Percentiles rank a stretch among this genome's conserved stretches.
These are phyloP conservation scores for Mortierella sp. DNA, from an alignment of 371 early-diverging fungal species.

Conservation along the genomic window DNA sequence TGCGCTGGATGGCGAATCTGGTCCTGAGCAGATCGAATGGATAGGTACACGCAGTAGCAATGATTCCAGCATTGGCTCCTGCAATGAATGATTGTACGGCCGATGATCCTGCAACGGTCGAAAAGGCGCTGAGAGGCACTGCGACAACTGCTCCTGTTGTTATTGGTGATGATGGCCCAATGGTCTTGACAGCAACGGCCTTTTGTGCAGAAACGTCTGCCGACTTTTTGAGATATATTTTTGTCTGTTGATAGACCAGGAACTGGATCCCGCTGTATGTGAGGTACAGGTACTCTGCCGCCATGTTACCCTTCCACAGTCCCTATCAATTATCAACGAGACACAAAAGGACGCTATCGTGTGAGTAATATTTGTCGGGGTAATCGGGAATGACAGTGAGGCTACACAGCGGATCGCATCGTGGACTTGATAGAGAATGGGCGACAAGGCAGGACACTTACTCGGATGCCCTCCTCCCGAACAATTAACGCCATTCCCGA, in stretches of 20 bases:
- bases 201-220: constrained; percentile 4
- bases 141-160: neutral
- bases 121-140: constrained; percentile 8
- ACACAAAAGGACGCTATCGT: neutral
- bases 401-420: neutral
- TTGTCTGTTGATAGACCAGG: constrained; percentile 75
- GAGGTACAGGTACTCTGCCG: constrained; percentile 93
- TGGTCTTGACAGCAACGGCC: neutral
- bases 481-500: constrained; percentile 71
- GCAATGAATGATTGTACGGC: constrained; percentile 70
- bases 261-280: constrained; percentile 94
- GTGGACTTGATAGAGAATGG: neutral
- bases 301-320: constrained; percentile 96
- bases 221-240: constrained; percentile 49
- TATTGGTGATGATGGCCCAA: neutral
- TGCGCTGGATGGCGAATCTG: constrained; percentile 88
- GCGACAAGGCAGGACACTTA: constrained; percentile 35
- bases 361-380: neutral
- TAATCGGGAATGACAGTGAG: neutral
- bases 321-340: constrained; percentile 64
- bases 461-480: constrained; percentile 82
- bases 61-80: constrained; percentile 83
- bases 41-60: constrained; percentile 89
- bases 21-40: constrained; percentile 96
- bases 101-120: constrained; percentile 25